Evolutionary conservation across 768 basidiomycete genomes (phyloP).

Genomic region (Tulasnella sp.): DNA sequence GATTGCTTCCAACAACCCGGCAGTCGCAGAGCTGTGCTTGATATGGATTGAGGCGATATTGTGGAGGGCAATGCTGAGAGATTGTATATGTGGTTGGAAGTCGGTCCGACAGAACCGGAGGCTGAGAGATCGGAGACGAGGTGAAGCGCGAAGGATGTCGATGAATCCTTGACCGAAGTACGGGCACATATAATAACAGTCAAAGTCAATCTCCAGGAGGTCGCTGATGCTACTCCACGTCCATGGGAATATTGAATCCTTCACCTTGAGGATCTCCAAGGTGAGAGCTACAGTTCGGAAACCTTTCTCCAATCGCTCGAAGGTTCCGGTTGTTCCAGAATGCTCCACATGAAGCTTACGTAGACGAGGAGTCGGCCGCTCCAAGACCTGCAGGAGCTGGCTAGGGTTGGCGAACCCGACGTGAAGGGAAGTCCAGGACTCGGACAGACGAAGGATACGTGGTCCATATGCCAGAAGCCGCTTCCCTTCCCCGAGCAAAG

Average conservation of each 20-base stretch:
- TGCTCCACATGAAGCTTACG: neutral
- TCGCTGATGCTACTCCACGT: neutral
- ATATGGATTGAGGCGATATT: neutral
- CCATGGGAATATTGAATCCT: neutral
- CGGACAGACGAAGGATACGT: neutral
- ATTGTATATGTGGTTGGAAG: neutral
- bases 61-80: neutral
- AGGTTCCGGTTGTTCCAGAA: neutral
- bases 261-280: neutral
- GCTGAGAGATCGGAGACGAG: neutral
- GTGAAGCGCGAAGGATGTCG: neutral
- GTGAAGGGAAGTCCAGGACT: neutral
- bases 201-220: neutral
- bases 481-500: no score
- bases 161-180: slow-evolving; percentile 9
- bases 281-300: neutral
- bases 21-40: neutral
- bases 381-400: neutral
- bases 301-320: neutral
- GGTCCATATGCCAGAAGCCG: no score
- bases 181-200: neutral
- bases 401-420: neutral
- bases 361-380: neutral
- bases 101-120: neutral
- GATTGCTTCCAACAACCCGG: neutral